Percentiles rank a stretch among this genome's conserved stretches.
These are phyloP conservation scores for Lasiodiplodia theobromae DNA, from an alignment of 2,329 filamentous ascomycete species.

Conservation along the genomic window DNA sequence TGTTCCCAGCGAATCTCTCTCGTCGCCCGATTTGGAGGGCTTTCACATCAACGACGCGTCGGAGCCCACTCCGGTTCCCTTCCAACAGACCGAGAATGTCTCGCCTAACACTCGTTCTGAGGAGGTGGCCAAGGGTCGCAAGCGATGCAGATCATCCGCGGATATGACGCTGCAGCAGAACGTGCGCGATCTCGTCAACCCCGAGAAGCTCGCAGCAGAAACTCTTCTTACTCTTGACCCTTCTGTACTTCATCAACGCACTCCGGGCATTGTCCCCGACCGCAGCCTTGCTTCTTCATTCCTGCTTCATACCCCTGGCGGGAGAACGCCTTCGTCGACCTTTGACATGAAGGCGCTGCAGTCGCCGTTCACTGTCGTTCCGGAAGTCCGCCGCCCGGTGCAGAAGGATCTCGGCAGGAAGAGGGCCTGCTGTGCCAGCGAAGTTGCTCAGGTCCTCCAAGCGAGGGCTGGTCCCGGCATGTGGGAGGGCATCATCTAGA, in stretches of 20 bases:
- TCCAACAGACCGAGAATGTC: slow-evolving; percentile 24
- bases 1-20: slow-evolving; percentile 43
- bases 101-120: slow-evolving; percentile 29
- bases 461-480: slow-evolving; percentile 66
- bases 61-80: slow-evolving; percentile 35
- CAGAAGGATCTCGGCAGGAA: slow-evolving; percentile 63
- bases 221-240: slow-evolving; percentile 32
- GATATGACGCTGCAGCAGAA: slow-evolving; percentile 69
- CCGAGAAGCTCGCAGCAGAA: slow-evolving; percentile 33
- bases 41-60: slow-evolving; percentile 60
- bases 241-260: slow-evolving; percentile 25
- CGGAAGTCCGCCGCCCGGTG: slow-evolving; percentile 53
- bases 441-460: slow-evolving; percentile 61
- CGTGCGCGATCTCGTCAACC: slow-evolving; percentile 67
- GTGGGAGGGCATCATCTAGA: slow-evolving; percentile 69
- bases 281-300: slow-evolving; percentile 45
- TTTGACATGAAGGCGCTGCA: slow-evolving; percentile 47
- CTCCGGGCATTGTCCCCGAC: slow-evolving; percentile 45
- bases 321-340: slow-evolving; percentile 34
- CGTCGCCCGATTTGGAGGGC: slow-evolving; percentile 48
- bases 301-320: slow-evolving; percentile 35
- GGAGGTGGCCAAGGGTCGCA: slow-evolving; percentile 49
- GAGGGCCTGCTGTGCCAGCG: slow-evolving; percentile 70
- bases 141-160: slow-evolving; percentile 68
- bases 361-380: slow-evolving; percentile 47